Base-by-base conservation (phyloP, 2,329 filamentous ascomycete species). In the Calonectria ilicicola region DNA sequence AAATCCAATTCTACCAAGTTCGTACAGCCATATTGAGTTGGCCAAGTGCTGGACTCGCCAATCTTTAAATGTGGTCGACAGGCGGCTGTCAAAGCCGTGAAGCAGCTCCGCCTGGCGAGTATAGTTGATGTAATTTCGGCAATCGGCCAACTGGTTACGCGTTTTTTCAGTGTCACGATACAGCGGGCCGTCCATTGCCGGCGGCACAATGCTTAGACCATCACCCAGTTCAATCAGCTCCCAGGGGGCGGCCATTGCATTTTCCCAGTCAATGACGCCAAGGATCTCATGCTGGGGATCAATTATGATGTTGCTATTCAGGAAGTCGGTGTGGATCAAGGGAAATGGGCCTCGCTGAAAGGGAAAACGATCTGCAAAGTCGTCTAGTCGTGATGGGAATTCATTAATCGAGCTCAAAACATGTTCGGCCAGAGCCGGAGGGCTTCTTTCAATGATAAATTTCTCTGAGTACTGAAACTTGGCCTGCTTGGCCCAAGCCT, bases 201-300 rank as follows among this genome's bases (percentile, higher is more conserved):
- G 53, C 53, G 53, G 53, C 7, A 60, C 53, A 12, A 60, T 60
- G 53, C 53, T 60, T 35, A 60, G 35, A 35, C 32, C 53, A 35
- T 60, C 53, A 26, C 53, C 53, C 32, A 60, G 53, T n/a, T 60
- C 71, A 9, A 79, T 70, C 14, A 80, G 72, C 72, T 80, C 73
- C 72, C 71, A 76, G 12, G 79, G 80, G 7, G 75, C 56, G 0
- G 79, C 77, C 38, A 72, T 79, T 27, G 80, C 77, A 12, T 72
- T 74, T 71, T 83, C 79, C 82, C 81, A 84, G 72, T 83, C 81
- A 53, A 83, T 82, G 46, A 83, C 69, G 42, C 75, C 78, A 10
- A 79, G 68, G 5, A 82, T 75, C 1, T 76, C 38, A 67, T 77
- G 81, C 26, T 69, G 63, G 21, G 80, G 67, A 63, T 80, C 76